phyloP scores from a whole-genome alignment of 495 filamentous ascomycete genomes.

The Cercophora samala region DNA sequence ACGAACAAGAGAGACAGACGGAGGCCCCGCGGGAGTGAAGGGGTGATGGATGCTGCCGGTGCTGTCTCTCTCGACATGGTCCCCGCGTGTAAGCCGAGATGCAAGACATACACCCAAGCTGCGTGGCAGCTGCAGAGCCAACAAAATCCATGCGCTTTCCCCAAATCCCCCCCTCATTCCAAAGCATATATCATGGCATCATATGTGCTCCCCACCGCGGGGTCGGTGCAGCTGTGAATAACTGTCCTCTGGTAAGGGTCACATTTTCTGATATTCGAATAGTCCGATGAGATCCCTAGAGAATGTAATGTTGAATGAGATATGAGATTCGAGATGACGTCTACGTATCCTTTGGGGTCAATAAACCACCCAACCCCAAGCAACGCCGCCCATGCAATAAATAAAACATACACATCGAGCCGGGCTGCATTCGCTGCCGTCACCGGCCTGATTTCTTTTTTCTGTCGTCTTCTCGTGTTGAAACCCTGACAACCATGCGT shows the following conservation, averaged over 20 bases:
- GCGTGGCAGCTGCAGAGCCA: slow-evolving; percentile 27
- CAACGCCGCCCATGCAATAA: slow-evolving; percentile 21
- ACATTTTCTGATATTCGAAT: neutral
- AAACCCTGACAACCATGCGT: neutral
- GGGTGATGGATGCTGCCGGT: neutral
- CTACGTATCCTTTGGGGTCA: neutral
- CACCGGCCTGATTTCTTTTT: slow-evolving; percentile 5
- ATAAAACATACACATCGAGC: slow-evolving; percentile 16
- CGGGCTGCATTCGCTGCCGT: neutral
- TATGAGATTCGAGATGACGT: slow-evolving; percentile 5
- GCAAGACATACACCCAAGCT: slow-evolving; percentile 18
- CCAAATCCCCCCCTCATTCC: neutral
- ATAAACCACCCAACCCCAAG: neutral
- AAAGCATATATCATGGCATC: slow-evolving; percentile 3
- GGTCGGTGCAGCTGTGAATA: neutral
- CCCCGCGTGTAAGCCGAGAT: slow-evolving; percentile 13
- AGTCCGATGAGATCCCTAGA: neutral
- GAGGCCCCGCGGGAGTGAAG: neutral
- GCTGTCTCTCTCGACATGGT: slow-evolving; percentile 13
- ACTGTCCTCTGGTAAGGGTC: neutral
- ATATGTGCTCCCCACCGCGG: neutral
- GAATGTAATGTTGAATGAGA: neutral
- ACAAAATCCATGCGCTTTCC: slow-evolving; percentile 8
- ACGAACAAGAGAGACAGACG: neutral
- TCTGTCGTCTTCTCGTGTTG: slow-evolving; percentile 1